Evolutionary conservation across 352 stramenopile genomes (phyloP).

Genomic region (Blastocystis hominis): DNA sequence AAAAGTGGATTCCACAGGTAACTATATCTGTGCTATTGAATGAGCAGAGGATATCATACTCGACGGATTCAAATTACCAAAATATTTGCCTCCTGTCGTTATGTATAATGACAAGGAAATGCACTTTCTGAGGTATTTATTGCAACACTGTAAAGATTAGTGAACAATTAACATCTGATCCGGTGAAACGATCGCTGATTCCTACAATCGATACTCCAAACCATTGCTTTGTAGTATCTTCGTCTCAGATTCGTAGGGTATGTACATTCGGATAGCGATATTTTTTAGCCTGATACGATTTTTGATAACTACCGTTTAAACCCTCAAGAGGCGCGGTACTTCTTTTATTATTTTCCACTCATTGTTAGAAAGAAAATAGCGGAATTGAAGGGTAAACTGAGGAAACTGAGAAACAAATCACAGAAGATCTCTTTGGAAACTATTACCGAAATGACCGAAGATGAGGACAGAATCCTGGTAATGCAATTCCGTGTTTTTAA

Average conservation of each 20-base stretch:
- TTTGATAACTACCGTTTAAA: not conserved
- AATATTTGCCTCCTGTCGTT: not conserved
- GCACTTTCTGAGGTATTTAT: not conserved
- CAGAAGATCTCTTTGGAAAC: too few relatives aligned
- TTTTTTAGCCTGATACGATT: not conserved
- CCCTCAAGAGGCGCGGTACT: not conserved
- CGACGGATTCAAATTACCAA: conserved; percentile 10
- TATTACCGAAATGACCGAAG: not conserved
- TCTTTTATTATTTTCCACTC: not conserved
- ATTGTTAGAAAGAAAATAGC: not conserved
- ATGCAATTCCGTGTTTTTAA: too few relatives aligned
- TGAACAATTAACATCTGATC: not conserved
- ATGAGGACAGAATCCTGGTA: not conserved
- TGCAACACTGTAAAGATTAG: not conserved
- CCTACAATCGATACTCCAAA: not conserved
- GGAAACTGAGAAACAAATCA: not conserved
- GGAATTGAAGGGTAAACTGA: not conserved
- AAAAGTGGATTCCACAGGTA: not conserved
- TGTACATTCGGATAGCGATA: not conserved
- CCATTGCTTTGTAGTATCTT: conserved; percentile 6
- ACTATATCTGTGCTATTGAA: not conserved
- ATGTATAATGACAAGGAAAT: not conserved
- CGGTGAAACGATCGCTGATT: not conserved
- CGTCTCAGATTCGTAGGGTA: not conserved
- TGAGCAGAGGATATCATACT: not conserved